Evolutionary conservation across 108 stramenopile genomes (phyloP).

Genomic region (Skeletonema costatum): DNA sequence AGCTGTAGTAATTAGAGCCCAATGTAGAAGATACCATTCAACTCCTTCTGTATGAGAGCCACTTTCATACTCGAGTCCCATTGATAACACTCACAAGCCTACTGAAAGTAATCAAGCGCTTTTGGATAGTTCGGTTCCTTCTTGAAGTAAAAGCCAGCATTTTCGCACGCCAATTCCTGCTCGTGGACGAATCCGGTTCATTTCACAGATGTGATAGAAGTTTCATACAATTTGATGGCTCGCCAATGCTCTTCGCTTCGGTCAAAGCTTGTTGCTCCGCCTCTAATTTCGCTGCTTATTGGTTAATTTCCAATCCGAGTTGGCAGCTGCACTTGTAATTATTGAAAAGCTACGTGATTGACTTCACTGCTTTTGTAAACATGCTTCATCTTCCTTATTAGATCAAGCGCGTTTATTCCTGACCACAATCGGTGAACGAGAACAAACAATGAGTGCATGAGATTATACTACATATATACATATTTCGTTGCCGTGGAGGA

Average conservation of each 20-base stretch:
- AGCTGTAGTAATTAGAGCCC: too few relatives aligned
- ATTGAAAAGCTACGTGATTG: too few relatives aligned
- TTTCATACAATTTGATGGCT: slow-evolving; percentile 11
- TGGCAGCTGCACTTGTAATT: not conserved
- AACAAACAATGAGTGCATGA: too few relatives aligned
- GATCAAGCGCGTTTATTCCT: not conserved
- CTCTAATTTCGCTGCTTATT: slow-evolving; percentile 6
- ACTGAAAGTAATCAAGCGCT: not conserved
- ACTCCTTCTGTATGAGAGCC: not conserved
- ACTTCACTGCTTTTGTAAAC: not conserved
- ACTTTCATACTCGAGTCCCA: not conserved
- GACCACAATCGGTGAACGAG: too few relatives aligned
- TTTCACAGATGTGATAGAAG: slow-evolving; percentile 8
- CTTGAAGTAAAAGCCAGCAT: not conserved
- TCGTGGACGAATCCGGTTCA: not conserved
- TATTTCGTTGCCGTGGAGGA: too few relatives aligned
- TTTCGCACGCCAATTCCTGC: not conserved
- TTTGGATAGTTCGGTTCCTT: not conserved
- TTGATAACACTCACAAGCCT: not conserved
- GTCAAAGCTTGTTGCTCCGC: slow-evolving; percentile 15
- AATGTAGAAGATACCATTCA: not conserved
- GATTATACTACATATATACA: too few relatives aligned
- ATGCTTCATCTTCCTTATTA: not conserved
- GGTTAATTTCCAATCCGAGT: slow-evolving; percentile 20
- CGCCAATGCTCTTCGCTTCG: not conserved